These are phyloP conservation scores for Amborella trichopoda DNA, from an alignment of 164 flowering plant species.

Conservation along the genomic window DNA sequence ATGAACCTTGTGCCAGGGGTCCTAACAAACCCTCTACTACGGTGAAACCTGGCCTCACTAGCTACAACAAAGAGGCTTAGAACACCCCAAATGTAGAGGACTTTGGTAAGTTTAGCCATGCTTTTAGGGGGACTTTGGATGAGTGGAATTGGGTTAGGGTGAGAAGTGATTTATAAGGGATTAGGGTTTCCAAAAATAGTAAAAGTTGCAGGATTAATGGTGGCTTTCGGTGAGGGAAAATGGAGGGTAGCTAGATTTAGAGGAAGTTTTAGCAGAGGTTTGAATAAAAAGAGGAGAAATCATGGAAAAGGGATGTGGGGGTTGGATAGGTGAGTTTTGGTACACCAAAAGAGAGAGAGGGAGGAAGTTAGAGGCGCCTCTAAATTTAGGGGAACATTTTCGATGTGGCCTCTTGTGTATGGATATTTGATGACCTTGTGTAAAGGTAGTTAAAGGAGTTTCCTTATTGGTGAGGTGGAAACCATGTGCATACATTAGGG, in stretches of 20 bases:
- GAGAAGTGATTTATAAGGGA: not conserved
- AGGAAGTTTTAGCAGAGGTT: no score
- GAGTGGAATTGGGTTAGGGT: not conserved
- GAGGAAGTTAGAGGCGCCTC: no score
- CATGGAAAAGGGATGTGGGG: no score
- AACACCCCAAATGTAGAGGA: not conserved
- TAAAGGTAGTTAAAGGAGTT: no score
- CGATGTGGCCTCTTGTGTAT: no score
- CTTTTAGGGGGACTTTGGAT: not conserved
- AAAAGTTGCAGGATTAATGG: slow-evolving; percentile 5
- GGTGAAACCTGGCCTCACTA: slow-evolving; percentile 6
- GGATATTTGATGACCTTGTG: no score
- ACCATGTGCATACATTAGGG: no score
- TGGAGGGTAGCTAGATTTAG: slow-evolving; percentile 6
- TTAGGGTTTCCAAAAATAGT: not conserved
- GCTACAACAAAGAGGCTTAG: not conserved
- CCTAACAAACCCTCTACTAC: slow-evolving; percentile 7
- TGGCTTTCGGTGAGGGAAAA: not conserved
- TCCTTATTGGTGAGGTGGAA: no score
- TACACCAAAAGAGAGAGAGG: no score
- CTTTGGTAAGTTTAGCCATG: slow-evolving; percentile 3
- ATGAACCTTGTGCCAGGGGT: slow-evolving; percentile 9
- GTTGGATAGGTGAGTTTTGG: no score
- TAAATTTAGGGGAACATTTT: no score
- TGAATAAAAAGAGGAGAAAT: no score